Evolutionary conservation across 208 protist genomes (phyloP), one percentile per base, ranked within the genome.

Genomic region (Trypanosoma congolense): DNA sequence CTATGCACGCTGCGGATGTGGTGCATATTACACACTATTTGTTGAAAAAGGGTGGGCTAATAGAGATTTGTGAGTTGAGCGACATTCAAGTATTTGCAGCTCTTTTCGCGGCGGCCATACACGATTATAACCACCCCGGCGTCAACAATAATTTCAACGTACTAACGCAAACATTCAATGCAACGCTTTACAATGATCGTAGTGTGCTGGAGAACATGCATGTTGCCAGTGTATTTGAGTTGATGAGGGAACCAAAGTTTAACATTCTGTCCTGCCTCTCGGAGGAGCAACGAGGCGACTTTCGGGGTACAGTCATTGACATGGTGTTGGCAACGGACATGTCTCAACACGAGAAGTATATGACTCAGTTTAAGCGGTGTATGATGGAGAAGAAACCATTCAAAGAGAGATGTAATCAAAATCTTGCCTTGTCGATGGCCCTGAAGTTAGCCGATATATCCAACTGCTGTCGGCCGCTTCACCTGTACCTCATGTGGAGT

Each of bases 101-200:
- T 0, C 35, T 98, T 10, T 76, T 97, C 47, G 74, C 96, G 4
- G 89, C 95, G n/a, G 30, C 95, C 29, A 95, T 97, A 48, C 97
- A 98, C 77, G 97, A 99, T 79, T 90, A 94, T 58, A 86, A 97
- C 40, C 96, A 98, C 68, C 95, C 95, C n/a, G 97, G 97, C 40
- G 82, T 93, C 53, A 95, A 95, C 72, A 94, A 95, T 67, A 92
- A 92, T 70, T 96, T 93, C 60, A 88, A 91, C 61, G 77, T 95
- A 53, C 93, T 88, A 48, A 90, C 87, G 1, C 62, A 66, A n/a
- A 82, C 73, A 21, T 75, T 92, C 50, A 68, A 93, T 33, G 92
- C 96, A 2, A 92, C 81, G 22, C 50, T 93, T 57, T 98, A 98
- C 80, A 98, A 98, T 64, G 93, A 98, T 70, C 71, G 77, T 18